Percentiles rank a stretch among this genome's conserved stretches.
These are phyloP conservation scores for Erodium maritimum DNA, from an alignment of 345 rosid genomes.

Conservation along the genomic window DNA sequence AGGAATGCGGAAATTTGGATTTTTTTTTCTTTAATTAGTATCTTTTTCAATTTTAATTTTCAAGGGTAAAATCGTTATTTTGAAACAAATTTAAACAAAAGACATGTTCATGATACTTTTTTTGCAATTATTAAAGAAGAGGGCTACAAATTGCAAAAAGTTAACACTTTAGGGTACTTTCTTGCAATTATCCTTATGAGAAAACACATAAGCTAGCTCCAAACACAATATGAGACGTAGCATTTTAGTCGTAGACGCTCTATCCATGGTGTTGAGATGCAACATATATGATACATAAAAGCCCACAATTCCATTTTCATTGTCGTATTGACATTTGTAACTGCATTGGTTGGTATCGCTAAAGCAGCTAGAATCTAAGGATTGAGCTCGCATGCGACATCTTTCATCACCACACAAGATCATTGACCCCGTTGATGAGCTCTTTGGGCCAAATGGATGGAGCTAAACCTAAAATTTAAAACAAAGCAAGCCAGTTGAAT, in stretches of 20 bases:
- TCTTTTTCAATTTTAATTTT: too few relatives aligned
- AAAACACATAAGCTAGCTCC: too few relatives aligned
- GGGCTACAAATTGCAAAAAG: too few relatives aligned
- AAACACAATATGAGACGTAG: conserved; percentile 13
- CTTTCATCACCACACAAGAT: conserved; percentile 71
- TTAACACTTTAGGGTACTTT: too few relatives aligned
- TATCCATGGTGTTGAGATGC: conserved; percentile 40
- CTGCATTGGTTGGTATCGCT: conserved; percentile 52
- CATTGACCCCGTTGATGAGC: conserved; percentile 63
- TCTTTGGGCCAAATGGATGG: conserved; percentile 66
- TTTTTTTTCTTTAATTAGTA: too few relatives aligned
- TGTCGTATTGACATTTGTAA: conserved; percentile 87
- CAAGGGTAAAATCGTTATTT: too few relatives aligned
- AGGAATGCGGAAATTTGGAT: too few relatives aligned
- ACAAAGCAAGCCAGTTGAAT: not conserved
- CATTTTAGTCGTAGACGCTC: conserved; percentile 23
- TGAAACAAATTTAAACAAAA: too few relatives aligned
- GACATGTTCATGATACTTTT: too few relatives aligned
- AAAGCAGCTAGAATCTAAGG: conserved; percentile 73
- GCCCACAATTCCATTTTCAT: conserved; percentile 92
- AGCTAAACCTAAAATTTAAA: conserved; percentile 54
- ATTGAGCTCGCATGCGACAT: conserved; percentile 52
- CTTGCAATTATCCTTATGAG: too few relatives aligned
- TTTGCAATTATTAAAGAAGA: too few relatives aligned
- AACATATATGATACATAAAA: conserved; percentile 66